Evolutionary conservation across 352 stramenopile genomes (phyloP).

Genomic region (Phytophthora multivora): DNA sequence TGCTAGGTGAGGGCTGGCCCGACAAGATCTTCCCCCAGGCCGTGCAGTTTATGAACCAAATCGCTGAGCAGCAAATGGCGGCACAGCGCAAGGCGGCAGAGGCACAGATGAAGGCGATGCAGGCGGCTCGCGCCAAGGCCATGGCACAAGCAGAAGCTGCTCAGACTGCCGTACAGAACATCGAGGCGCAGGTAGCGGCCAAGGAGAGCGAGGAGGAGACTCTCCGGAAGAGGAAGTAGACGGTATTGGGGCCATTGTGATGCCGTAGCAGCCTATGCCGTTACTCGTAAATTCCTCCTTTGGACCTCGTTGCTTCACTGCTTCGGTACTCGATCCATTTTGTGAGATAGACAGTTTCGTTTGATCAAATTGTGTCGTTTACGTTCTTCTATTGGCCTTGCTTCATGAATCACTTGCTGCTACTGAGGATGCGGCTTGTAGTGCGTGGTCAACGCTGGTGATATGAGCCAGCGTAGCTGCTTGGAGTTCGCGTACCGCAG

Average conservation of each 20-base stretch:
- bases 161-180: slow-evolving; percentile 42
- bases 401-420: slow-evolving; percentile 16
- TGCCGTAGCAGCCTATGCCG: slow-evolving; percentile 18
- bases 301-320: slow-evolving; percentile 17
- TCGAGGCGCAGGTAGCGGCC: slow-evolving; percentile 41
- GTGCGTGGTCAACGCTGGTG: slow-evolving; percentile 38
- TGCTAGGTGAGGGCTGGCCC: slow-evolving; percentile 79
- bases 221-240: slow-evolving; percentile 75
- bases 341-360: slow-evolving; percentile 48
- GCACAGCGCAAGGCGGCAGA: slow-evolving; percentile 74
- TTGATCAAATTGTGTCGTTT: slow-evolving; percentile 38
- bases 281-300: slow-evolving; percentile 26
- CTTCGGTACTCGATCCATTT: slow-evolving; percentile 29
- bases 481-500: slow-evolving; percentile 49
- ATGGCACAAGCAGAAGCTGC: slow-evolving; percentile 51
- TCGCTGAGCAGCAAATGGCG: slow-evolving; percentile 86
- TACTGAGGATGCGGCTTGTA: slow-evolving; percentile 28
- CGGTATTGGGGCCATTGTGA: background rate
- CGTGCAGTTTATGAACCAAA: slow-evolving; percentile 90
- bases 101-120: slow-evolving; percentile 73
- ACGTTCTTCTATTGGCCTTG: slow-evolving; percentile 8
- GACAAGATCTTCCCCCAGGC: slow-evolving; percentile 90
- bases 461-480: slow-evolving; percentile 61
- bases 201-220: slow-evolving; percentile 41
- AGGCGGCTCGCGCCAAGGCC: slow-evolving; percentile 53